A percentile compares a stretch with the other conserved stretches of the same genome.
phyloP scores from a whole-genome alignment of 2,329 filamentous ascomycete species.

The Curvularia hawaiiensis region DNA sequence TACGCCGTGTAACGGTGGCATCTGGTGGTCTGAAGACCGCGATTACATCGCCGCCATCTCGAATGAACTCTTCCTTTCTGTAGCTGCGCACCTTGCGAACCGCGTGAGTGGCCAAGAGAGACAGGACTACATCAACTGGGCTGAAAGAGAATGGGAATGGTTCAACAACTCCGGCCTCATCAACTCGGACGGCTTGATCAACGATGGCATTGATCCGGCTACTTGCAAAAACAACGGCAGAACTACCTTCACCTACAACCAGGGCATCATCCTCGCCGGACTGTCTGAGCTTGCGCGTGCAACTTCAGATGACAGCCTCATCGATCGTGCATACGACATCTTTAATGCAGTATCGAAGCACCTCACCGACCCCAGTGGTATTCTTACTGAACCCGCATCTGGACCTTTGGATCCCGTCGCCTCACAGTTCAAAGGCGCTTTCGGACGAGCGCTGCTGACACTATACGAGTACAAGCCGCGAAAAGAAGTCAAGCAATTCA shows the following conservation, averaged over 20 bases:
- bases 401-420: conserved; percentile 33
- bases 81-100: conserved; percentile 60
- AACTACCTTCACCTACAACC: conserved; percentile 62
- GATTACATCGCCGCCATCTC: conserved; percentile 61
- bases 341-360: conserved; percentile 34
- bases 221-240: conserved; percentile 59
- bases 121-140: conserved; percentile 55
- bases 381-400: conserved; percentile 39
- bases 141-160: conserved; percentile 60
- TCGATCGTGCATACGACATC: conserved; percentile 34
- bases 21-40: conserved; percentile 63
- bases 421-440: conserved; percentile 47
- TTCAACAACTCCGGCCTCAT: conserved; percentile 58
- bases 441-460: conserved; percentile 40
- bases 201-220: conserved; percentile 57
- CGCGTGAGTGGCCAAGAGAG: conserved; percentile 49
- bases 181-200: conserved; percentile 57
- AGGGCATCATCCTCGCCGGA: conserved; percentile 62
- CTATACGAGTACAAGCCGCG: conserved; percentile 36
- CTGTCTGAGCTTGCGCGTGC: conserved; percentile 59
- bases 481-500: conserved; percentile 32
- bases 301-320: conserved; percentile 42
- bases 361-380: conserved; percentile 33
- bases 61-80: conserved; percentile 63
- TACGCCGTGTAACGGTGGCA: conserved; percentile 56